Conservation (phyloP, 2,329 filamentous ascomycete species). For the Monosporascus sp. region DNA sequence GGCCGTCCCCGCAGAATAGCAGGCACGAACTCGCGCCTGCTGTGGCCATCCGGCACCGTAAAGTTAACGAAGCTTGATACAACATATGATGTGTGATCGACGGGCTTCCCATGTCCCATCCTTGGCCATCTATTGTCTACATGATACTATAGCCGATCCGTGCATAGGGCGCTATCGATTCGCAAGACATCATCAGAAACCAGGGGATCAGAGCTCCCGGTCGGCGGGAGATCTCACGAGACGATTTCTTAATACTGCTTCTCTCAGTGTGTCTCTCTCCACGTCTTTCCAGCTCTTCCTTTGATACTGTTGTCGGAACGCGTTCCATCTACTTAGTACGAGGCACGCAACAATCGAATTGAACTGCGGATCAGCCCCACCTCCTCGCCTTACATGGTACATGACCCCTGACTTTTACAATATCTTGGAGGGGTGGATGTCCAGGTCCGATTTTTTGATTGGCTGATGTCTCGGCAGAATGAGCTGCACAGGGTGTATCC, state of each 20-base stretch:
- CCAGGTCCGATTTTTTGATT: not conserved
- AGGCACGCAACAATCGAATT: not conserved
- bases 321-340: not conserved
- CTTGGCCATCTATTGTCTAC: not conserved
- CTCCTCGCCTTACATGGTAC: not conserved
- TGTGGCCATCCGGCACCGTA: not conserved
- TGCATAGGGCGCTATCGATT: not conserved
- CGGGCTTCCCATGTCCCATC: not conserved
- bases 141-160: not conserved
- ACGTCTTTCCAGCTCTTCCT: not conserved
- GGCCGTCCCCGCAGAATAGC: not conserved
- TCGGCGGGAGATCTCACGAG: too few species aligned
- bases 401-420: not conserved
- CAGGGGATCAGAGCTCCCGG: not conserved
- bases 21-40: not conserved
- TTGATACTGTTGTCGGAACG: not conserved
- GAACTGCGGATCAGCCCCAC: not conserved
- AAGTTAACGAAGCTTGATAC: not conserved
- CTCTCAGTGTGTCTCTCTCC: not conserved
- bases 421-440: not conserved
- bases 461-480: conserved; percentile 2
- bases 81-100: not conserved
- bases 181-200: not conserved
- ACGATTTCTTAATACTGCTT: too few species aligned
- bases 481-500: conserved; percentile 5